Conservation (phyloP, 306 rosid species). For the Crataegus laevigata region DNA sequence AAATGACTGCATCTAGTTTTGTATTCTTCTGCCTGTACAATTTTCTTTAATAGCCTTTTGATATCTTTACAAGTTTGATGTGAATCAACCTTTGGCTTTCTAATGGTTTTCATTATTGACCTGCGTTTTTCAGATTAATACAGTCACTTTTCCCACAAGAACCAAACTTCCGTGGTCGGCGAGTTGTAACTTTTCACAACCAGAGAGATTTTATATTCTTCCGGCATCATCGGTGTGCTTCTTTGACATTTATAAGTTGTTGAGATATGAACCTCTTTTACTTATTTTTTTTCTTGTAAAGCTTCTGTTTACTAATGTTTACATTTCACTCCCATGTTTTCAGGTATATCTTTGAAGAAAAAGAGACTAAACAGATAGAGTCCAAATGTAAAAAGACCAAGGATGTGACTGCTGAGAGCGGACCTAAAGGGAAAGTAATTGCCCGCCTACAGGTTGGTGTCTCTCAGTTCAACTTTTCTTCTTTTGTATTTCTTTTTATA, state of each 20-base stretch:
- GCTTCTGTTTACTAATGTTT: constrained; percentile 15
- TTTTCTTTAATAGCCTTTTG: neutral
- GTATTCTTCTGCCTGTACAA: neutral
- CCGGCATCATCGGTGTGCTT: constrained; percentile 76
- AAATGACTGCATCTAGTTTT: neutral
- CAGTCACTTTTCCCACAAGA: constrained; percentile 88
- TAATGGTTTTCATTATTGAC: constrained; percentile 8
- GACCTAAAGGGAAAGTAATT: constrained; percentile 37
- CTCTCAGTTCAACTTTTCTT: neutral
- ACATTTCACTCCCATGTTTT: constrained; percentile 1
- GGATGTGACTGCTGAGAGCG: constrained; percentile 38
- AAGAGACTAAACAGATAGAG: constrained; percentile 49
- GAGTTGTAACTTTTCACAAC: constrained; percentile 91
- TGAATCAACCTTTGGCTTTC: constrained; percentile 5
- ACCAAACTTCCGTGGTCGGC: constrained; percentile 77
- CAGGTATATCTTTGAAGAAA: constrained; percentile 78
- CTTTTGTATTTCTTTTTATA: neutral
- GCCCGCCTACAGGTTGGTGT: constrained; percentile 83
- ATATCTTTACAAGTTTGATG: neutral
- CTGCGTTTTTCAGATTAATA: constrained; percentile 43
- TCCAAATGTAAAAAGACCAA: constrained; percentile 44
- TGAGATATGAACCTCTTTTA: neutral
- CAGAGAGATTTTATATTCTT: constrained; percentile 90
- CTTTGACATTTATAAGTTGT: neutral
- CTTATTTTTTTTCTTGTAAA: neutral